Percentiles rank a stretch among this genome's conserved stretches.
Conservation (phyloP, 139 green algal species). For the Raphidocelis subcapitata region DNA sequence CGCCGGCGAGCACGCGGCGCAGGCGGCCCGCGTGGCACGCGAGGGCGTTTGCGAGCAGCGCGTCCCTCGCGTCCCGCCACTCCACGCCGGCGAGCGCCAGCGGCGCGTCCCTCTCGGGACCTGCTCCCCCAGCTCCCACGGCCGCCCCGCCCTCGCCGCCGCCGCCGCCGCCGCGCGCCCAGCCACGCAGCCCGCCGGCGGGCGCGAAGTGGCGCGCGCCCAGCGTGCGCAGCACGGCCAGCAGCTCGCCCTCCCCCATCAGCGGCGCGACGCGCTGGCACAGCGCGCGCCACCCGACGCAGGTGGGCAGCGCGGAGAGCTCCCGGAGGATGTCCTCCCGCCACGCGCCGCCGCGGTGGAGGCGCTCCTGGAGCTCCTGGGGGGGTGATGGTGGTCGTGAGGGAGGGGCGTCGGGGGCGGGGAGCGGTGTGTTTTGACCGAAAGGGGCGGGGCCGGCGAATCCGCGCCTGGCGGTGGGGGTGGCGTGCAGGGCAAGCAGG, state of each 20-base stretch:
- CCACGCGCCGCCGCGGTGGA: not conserved
- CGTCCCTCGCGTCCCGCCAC: slow-evolving; percentile 14
- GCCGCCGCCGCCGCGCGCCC: slow-evolving; percentile 1
- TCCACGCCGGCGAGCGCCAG: slow-evolving; percentile 1
- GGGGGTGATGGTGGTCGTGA: no score
- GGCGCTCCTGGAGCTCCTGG: slow-evolving; percentile 7
- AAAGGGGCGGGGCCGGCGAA: no score
- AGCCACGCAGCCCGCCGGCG: not conserved
- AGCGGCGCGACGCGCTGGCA: slow-evolving; percentile 26
- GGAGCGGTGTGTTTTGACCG: no score
- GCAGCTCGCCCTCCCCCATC: slow-evolving; percentile 28
- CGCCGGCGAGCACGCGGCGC: slow-evolving; percentile 15
- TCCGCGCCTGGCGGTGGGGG: no score
- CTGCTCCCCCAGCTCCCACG: not conserved
- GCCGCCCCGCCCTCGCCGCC: not conserved
- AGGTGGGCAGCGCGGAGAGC: no score
- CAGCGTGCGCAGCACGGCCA: slow-evolving; percentile 9
- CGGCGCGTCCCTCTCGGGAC: not conserved
- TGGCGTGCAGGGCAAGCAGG: no score
- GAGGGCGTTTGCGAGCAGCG: slow-evolving; percentile 23
- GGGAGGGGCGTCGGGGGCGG: no score
- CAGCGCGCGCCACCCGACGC: not conserved
- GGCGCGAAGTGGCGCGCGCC: not conserved
- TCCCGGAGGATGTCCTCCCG: no score
- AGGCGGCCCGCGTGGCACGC: slow-evolving; percentile 16